Evolutionary conservation across 208 protist species (phyloP).

Genomic region (Acanthamoeba castellanii): DNA sequence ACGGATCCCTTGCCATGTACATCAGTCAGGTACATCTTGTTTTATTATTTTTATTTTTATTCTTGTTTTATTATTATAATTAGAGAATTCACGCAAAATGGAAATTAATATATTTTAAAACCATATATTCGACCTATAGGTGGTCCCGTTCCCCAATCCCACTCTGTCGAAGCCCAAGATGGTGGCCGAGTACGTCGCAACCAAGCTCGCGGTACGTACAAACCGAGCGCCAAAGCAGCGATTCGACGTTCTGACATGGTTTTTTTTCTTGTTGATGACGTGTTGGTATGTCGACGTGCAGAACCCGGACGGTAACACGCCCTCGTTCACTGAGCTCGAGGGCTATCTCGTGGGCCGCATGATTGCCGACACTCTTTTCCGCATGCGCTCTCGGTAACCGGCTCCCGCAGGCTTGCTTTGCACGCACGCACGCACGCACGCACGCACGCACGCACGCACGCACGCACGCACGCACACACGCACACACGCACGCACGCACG

Average conservation of each 20-base stretch:
- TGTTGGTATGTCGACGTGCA: neutral
- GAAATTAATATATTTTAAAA: no score
- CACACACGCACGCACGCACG: no score
- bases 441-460: neutral
- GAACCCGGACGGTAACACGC: neutral
- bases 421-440: neutral
- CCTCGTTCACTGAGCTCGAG: constrained; percentile 33
- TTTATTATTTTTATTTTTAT: neutral
- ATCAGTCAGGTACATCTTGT: constrained; percentile 10
- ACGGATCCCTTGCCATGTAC: neutral
- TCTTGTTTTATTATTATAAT: neutral
- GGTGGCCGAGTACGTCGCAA: neutral
- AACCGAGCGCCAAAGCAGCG: neutral
- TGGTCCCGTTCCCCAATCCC: constrained; percentile 1
- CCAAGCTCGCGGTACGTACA: neutral
- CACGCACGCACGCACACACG: no score
- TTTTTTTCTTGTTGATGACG: neutral
- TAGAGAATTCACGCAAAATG: no score
- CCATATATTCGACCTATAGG: no score
- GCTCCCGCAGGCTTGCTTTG: neutral
- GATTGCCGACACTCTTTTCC: neutral
- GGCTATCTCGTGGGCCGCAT: constrained; percentile 42
- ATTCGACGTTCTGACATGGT: neutral
- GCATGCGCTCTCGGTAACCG: neutral
- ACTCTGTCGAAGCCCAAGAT: neutral